Evolutionary conservation across 371 early-diverging fungal species (phyloP).

Genomic region (Mucor lusitanicus): DNA sequence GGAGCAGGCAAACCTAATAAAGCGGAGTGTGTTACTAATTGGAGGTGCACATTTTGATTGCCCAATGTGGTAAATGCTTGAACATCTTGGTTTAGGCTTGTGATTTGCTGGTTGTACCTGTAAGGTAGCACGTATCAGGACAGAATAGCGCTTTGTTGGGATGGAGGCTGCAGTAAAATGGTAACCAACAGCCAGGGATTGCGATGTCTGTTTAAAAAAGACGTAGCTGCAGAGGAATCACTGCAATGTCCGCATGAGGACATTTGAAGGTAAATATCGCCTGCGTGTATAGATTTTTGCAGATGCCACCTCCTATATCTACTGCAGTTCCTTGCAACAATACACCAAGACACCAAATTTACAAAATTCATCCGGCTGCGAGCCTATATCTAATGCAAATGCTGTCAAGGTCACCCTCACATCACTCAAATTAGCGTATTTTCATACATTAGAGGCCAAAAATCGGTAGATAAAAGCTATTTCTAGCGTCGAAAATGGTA

Average conservation of each 20-base stretch:
- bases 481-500: background rate
- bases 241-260: background rate
- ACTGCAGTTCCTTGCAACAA: background rate
- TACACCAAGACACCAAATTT: background rate
- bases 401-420: background rate
- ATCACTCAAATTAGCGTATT: background rate
- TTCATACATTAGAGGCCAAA: background rate
- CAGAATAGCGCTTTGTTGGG: too few species aligned
- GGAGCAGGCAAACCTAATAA: background rate
- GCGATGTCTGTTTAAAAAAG: too few species aligned
- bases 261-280: background rate
- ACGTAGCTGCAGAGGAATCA: too few species aligned
- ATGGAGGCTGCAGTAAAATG: too few species aligned
- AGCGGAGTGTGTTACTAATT: background rate
- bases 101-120: background rate
- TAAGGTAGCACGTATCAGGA: too few species aligned
- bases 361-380: background rate
- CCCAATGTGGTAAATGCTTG: background rate
- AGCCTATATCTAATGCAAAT: background rate
- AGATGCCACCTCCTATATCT: background rate
- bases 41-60: background rate
- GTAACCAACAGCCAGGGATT: background rate
- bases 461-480: background rate
- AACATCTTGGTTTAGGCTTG: background rate
- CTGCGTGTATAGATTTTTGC: background rate